A percentile compares a stretch with the other conserved stretches of the same genome.
phyloP scores from a whole-genome alignment of 1,284 basidiomycete species.

The Polyporus tsugae region DNA sequence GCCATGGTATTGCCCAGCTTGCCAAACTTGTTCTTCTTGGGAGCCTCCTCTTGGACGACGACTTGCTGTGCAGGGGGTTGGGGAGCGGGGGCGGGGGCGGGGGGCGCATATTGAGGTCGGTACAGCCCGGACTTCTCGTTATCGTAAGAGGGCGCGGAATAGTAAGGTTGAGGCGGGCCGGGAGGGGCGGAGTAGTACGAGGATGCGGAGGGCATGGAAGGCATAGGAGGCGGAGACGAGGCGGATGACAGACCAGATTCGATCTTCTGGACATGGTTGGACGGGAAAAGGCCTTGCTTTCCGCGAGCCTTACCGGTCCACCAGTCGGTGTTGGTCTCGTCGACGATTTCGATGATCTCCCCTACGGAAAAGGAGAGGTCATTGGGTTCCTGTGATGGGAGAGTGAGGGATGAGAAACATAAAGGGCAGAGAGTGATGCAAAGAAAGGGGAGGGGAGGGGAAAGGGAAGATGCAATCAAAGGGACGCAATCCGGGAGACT shows the following conservation, averaged over 20 bases:
- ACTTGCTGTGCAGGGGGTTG: constrained; percentile 6
- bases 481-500: constrained; percentile 18
- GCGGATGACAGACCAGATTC: constrained; percentile 25
- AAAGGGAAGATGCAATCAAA: constrained; percentile 8
- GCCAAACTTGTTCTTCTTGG: constrained; percentile 69
- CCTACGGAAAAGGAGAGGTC: constrained; percentile 66
- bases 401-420: not conserved
- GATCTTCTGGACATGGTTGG: constrained; percentile 66
- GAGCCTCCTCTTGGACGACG: constrained; percentile 43
- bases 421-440: not conserved
- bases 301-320: constrained; percentile 68
- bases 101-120: constrained; percentile 48
- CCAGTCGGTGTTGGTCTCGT: constrained; percentile 72
- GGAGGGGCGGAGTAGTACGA: constrained; percentile 26
- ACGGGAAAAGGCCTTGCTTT: constrained; percentile 69
- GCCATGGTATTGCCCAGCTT: constrained; percentile 69
- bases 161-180: constrained; percentile 25
- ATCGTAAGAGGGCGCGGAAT: constrained; percentile 14
- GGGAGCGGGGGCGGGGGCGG: constrained; percentile 42
- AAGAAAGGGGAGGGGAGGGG: constrained; percentile 4
- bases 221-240: constrained; percentile 31
- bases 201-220: constrained; percentile 23
- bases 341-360: constrained; percentile 65
- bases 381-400: constrained; percentile 56
- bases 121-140: constrained; percentile 46